Evolutionary conservation across 768 basidiomycete genomes (phyloP), one percentile per base, ranked within the genome.

Genomic region (Lepiota brunneoincarnata): DNA sequence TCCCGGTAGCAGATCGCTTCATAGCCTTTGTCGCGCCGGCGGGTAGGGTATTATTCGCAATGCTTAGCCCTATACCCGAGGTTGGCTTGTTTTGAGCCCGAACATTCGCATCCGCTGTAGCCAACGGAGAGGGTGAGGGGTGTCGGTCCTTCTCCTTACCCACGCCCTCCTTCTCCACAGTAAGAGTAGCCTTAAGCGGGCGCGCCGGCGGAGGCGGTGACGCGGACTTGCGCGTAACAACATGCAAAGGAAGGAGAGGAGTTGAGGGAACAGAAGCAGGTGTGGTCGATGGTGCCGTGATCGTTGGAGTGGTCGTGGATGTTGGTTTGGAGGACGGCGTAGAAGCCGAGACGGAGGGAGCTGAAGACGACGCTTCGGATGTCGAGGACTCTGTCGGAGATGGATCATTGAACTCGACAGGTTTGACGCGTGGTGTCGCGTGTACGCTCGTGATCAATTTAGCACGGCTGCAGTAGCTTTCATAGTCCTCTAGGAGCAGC

Each of bases 381-480:
- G 39, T 41, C 7, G 53, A 41, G 4, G 52, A 21, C 17, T 60
- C 15, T 63, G 56, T 3, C 15, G 41, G 17, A 54, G 73, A 66
- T 1, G 78, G 75, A 2, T 72, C 73, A 58, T 85, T 77, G 61
- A 92, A 93, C 66, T 93, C 90, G 1, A 72, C 75, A 23, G 91
- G 91, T 57, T 80, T 75, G 49, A 78, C 81, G 58, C 86, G 82
- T 9, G 91, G 89, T 17, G 87, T 91, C 35, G 94, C 95, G 64
- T 98, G 95, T 15, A 98, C 91, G 57, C 83, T 85, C 21, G 93
- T 95, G 63, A 96, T 93, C 18, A 97, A 79, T 66, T 81, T 84
- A 14, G 94, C 94, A 50, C 94, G 86, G 58, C 82, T 78, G 69
- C 84, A 92, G 64, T 96, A 98, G 62, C 81, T 87, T 44, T 87